Conservation (phyloP, 352 stramenopile species). For the Thraustochytrium sp. region DNA sequence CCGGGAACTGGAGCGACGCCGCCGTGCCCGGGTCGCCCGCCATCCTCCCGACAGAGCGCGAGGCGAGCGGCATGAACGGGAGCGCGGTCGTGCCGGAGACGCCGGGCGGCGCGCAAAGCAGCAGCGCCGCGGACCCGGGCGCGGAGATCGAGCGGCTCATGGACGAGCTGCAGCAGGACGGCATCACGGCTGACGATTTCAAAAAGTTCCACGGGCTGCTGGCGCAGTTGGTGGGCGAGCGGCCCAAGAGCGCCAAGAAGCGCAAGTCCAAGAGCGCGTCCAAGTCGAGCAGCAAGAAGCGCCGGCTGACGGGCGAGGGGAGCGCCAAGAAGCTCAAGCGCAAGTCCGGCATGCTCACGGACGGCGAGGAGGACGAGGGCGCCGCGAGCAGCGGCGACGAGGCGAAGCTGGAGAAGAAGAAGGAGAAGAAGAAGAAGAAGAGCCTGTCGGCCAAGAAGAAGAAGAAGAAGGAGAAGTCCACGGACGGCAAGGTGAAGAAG, state of each 20-base stretch:
- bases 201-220: background rate
- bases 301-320: no score
- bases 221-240: background rate
- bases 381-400: background rate
- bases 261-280: background rate
- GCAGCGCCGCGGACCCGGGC: background rate
- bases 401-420: background rate
- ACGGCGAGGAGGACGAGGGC: background rate
- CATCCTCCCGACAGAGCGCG: background rate
- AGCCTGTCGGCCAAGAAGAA: background rate
- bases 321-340: no score
- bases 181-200: background rate
- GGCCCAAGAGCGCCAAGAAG: background rate
- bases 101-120: background rate
- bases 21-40: background rate
- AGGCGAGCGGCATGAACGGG: background rate
- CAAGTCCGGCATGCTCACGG: no score
- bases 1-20: slow-evolving; percentile 16
- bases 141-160: background rate
- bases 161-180: background rate
- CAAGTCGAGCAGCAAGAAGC: background rate
- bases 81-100: background rate
- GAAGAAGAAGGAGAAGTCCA: slow-evolving; percentile 20
- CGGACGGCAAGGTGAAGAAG: background rate
- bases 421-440: slow-evolving; percentile 19